These are phyloP conservation scores for Trichoderma citrinoviride DNA, from an alignment of 2,329 filamentous ascomycete species.

Conservation along the genomic window DNA sequence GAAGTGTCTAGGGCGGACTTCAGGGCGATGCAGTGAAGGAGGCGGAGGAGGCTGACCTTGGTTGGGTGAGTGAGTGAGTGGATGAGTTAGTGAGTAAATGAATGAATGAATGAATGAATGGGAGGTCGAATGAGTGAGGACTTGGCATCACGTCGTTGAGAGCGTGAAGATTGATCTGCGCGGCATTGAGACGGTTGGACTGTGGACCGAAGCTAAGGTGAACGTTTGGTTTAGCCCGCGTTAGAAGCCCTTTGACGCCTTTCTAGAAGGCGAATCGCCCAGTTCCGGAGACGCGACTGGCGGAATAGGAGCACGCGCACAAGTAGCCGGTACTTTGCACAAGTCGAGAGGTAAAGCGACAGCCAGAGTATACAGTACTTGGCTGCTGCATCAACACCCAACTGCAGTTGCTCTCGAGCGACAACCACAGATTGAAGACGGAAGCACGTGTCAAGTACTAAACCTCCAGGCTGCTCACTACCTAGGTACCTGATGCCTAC, in stretches of 20 bases:
- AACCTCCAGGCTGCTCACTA: no score
- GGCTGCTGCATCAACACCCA: no score
- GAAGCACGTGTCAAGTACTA: no score
- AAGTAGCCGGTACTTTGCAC: neutral
- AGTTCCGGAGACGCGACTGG: neutral
- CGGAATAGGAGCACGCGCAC: neutral
- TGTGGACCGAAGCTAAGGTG: neutral
- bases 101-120: neutral
- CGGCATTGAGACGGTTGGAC: neutral
- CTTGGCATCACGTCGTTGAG: no score
- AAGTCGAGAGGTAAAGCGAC: no score
- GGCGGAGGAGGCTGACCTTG: neutral
- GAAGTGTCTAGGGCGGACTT: neutral
- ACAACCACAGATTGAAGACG: no score
- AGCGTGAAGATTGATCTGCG: neutral
- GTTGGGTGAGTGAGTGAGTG: neutral
- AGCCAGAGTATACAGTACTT: no score
- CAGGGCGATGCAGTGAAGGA: neutral
- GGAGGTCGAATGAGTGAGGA: no score
- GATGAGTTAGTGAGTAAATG: neutral
- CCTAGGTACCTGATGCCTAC: no score
- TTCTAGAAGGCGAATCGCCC: slow-evolving; percentile 11
- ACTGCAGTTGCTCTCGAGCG: no score
- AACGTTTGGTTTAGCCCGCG: neutral
- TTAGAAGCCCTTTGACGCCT: slow-evolving; percentile 10